Conservation (phyloP, 106 monocot species). For the Acanthochlamys bracteata region DNA sequence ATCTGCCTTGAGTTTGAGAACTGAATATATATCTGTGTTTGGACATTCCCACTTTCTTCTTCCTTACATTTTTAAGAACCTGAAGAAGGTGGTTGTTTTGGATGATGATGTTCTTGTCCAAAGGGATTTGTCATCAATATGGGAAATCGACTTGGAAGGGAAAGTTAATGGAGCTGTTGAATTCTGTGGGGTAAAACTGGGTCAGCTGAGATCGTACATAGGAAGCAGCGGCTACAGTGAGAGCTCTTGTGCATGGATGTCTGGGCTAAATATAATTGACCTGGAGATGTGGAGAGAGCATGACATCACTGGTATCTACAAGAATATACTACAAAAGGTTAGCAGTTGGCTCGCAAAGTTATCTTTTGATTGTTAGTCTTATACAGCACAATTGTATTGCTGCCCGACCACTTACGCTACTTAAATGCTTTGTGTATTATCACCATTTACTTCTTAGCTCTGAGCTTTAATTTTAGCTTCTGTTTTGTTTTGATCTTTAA, state of each 20-base stretch:
- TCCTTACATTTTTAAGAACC: conserved; percentile 58
- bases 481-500: too few relatives aligned
- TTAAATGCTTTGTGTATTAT: too few relatives aligned
- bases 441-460: too few relatives aligned
- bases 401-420: too few relatives aligned
- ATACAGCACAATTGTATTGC: too few relatives aligned
- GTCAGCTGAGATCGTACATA: conserved; percentile 53
- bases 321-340: conserved; percentile 46
- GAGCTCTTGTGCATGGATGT: conserved; percentile 74
- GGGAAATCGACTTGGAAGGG: conserved; percentile 69
- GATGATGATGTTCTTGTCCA: conserved; percentile 89
- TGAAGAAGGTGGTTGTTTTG: conserved; percentile 68
- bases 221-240: conserved; percentile 20
- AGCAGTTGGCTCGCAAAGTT: neutral
- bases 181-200: conserved; percentile 57
- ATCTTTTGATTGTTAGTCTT: neutral
- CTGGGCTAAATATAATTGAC: conserved; percentile 79
- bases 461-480: too few relatives aligned
- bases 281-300: conserved; percentile 73
- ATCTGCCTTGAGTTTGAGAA: conserved; percentile 28
- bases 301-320: conserved; percentile 35
- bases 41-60: conserved; percentile 87
- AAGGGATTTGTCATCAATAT: conserved; percentile 60
- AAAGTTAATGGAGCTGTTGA: conserved; percentile 79
- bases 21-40: conserved; percentile 69